Base-by-base conservation (phyloP, 192 early-diverging fungal genomes). In the Chytriomyces sp. region DNA sequence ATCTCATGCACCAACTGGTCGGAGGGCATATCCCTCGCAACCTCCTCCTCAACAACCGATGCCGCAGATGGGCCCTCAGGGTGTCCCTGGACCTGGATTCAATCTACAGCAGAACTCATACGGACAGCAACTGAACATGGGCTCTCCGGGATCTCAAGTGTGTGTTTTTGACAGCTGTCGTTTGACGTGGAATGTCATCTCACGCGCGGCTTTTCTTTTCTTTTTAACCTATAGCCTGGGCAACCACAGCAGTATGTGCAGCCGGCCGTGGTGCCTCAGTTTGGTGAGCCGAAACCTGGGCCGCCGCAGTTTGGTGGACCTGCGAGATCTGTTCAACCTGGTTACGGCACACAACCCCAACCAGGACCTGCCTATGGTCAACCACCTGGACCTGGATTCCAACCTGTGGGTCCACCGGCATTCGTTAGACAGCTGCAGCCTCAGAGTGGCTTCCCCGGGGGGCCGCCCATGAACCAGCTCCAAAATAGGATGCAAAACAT, bases 61-160 rank as follows among this genome's bases (percentile, higher is more conserved):
- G 14, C 62, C 17, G 25, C 34, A 64, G 38, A 68, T 72, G 36
- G 52, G 59, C 32, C 19, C 39, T n/a, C 59, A 22, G 32, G 1
- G n/a, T 63, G 61, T 60, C 12, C 56, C 59, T 49, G 84, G 84
- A 0, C 81, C 89, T 67, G 82, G 83, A 28, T 68, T 56, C 52
- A 44, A 53, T n/a, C 65, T 28, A 55, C 65, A 68, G 34, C 52
- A 55, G 28, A 30, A 49, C 17, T 22, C 14, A 22, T 22, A 49
- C 14, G 44, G 44, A 3, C 44, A 49, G 44, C 17, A 14, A n/a
- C 44, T 22, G 17, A 49, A 49, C 22, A 49, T 49, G 44, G 44
- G 0, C 44, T 14, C 44, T n/a, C 44, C 44, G 44, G 22, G 14
- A 22, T 14, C 22, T n/a, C 22, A 49, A 49, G 1, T 22, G 2